Base-by-base conservation (phyloP, 805 yeast species). In the Pichia paraexigua region DNA sequence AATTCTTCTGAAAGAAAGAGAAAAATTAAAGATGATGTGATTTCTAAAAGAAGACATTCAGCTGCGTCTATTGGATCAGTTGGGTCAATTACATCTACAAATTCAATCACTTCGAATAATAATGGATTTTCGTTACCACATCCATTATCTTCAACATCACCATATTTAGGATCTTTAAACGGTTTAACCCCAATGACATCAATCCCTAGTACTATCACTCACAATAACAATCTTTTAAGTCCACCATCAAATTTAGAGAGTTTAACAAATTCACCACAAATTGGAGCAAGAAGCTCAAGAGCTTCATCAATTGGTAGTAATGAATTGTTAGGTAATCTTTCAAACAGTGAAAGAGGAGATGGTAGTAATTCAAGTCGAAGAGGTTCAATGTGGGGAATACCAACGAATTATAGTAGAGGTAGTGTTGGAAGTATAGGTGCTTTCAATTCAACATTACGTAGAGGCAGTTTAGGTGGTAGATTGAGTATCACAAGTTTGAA, bases 31-130 rank as follows among this genome's bases (percentile, higher is more conserved):
- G 65, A 63, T 25, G 68, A 64, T n/a, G 51, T 58, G 2, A 20
- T 41, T 15, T 44, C 55, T 5, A 48, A 52, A 12, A 60, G 70
- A 43, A 61, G 70, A 51, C 69, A 65, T 48, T 66, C 70, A 11
- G 68, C 66, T 12, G 69, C 70, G 15, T 61, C 67, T 8, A 58
- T 64, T 27, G 50, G 47, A 18, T 42, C 46, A 10, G 24, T 47
- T 42, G 50, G 47, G 28, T 40, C 43, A 21, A 28, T 24, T 13
- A 21, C 18, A 12, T 48, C 57, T 13, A 1, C 10, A 3, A 43
- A 43, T 43, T n/a, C 39, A 13, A 28, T 12, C 10, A 41, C 32
- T 41, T 42, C 51, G 20, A 48, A 21, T 59, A 56, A 20, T 9
- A 17, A n/a, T 41, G 39, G 27, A 8, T 54, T 60, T 43, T 57